Evolutionary conservation across 2,329 filamentous ascomycete species (phyloP).

Genomic region (Dryadomyces quercus-mongolicae): DNA sequence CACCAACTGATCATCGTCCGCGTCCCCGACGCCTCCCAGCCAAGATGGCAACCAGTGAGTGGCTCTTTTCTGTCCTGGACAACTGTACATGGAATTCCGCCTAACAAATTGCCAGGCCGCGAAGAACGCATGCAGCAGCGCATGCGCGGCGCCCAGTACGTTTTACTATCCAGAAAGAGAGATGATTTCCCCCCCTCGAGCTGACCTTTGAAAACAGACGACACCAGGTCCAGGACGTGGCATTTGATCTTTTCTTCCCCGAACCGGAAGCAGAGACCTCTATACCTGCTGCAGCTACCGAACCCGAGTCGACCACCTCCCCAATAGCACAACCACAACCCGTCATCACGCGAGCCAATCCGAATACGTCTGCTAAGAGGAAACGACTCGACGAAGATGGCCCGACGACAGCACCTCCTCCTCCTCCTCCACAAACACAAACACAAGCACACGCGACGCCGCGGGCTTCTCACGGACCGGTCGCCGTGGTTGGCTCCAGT

Average conservation of each 20-base stretch:
- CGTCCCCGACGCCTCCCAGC: neutral
- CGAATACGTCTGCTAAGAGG: constrained; percentile 37
- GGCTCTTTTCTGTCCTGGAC: neutral
- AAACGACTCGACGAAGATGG: constrained; percentile 20
- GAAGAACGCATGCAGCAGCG: constrained; percentile 53
- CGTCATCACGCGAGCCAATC: constrained; percentile 19
- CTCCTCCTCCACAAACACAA: no score
- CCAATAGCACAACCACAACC: constrained; percentile 5
- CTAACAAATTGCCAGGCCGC: constrained; percentile 27
- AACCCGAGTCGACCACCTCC: neutral
- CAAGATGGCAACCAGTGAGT: neutral
- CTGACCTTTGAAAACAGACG: constrained; percentile 22
- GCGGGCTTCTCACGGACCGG: neutral
- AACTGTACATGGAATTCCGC: no score
- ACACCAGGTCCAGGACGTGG: constrained; percentile 46
- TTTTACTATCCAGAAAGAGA: neutral
- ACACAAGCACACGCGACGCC: neutral
- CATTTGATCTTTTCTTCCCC: constrained; percentile 39
- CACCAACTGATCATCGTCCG: neutral
- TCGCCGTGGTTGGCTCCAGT: neutral
- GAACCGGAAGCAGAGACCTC: neutral
- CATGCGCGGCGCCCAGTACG: constrained; percentile 52
- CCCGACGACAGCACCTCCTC: neutral
- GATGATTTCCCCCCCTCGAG: neutral
- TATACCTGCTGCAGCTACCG: neutral